Conservation (phyloP, 2,329 filamentous ascomycete species). For the Neofusicoccum cordaticola region DNA sequence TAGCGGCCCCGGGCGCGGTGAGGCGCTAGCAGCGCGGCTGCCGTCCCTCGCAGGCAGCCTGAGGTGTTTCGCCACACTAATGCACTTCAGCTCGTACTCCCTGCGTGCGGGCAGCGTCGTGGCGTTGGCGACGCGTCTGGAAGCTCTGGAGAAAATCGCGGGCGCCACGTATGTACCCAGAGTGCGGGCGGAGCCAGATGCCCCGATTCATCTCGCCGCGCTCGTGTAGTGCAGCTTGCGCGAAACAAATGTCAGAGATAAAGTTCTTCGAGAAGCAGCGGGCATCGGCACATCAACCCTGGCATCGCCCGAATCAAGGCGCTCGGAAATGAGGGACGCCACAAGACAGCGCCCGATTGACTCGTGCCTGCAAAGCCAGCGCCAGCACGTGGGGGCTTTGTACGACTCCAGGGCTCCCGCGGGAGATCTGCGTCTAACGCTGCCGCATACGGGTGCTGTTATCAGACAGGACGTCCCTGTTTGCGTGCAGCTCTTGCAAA, state of each 20-base stretch:
- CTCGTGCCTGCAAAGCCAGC: constrained; percentile 13
- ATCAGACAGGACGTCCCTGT: background rate
- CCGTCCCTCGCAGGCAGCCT: constrained; percentile 13
- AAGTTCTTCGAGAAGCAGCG: constrained; percentile 10
- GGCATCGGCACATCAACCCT: background rate
- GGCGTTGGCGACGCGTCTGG: background rate
- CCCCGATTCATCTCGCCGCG: constrained; percentile 1
- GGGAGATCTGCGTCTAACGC: constrained; percentile 18
- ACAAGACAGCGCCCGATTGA: background rate
- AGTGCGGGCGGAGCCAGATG: background rate
- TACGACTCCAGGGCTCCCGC: constrained; percentile 12
- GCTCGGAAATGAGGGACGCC: constrained; percentile 13
- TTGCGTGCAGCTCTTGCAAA: background rate
- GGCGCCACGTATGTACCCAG: background rate
- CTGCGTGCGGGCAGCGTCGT: background rate
- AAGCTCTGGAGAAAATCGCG: constrained; percentile 5
- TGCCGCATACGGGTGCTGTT: constrained; percentile 13
- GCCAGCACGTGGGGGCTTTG: constrained; percentile 15
- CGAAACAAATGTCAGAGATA: constrained; percentile 12
- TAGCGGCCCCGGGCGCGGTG: background rate
- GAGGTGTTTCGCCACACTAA: constrained; percentile 13
- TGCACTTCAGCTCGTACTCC: constrained; percentile 7
- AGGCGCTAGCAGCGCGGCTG: constrained; percentile 2
- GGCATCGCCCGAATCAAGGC: background rate
- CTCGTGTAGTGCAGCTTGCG: background rate